A percentile compares a stretch with the other conserved stretches of the same genome.
Evolutionary conservation across 352 stramenopile species (phyloP).

Genomic region (Phytophthora crassamura): DNA sequence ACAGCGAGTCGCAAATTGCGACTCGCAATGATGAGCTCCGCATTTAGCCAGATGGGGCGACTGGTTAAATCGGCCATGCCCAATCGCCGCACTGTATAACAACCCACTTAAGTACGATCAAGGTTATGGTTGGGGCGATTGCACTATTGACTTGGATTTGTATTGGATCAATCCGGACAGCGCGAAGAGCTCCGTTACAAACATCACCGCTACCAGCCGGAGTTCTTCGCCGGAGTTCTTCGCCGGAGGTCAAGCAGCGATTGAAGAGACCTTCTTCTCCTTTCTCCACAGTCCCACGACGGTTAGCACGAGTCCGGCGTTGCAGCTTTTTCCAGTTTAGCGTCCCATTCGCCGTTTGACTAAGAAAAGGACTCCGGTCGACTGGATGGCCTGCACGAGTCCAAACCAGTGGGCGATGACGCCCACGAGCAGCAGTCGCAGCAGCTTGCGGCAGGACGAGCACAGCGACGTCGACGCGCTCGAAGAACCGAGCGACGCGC

Average conservation of each 20-base stretch:
- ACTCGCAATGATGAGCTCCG: too few species aligned
- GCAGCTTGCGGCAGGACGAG: slow-evolving; percentile 17
- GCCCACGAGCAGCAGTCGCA: slow-evolving; percentile 21
- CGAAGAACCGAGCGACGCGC: slow-evolving; percentile 6
- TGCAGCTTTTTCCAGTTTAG: background rate
- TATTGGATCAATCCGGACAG: background rate
- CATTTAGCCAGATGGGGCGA: too few species aligned
- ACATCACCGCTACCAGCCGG: slow-evolving; percentile 4
- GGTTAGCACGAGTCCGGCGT: background rate
- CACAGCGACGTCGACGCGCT: slow-evolving; percentile 5
- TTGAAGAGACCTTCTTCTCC: slow-evolving; percentile 21
- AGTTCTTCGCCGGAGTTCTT: too few species aligned
- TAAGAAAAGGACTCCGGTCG: slow-evolving; percentile 12
- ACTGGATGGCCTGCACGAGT: slow-evolving; percentile 29
- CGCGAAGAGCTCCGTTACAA: slow-evolving; percentile 18
- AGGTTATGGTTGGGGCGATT: too few species aligned
- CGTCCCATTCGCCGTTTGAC: slow-evolving; percentile 5
- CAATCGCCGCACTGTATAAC: too few species aligned
- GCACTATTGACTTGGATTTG: too few species aligned
- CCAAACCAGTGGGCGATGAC: slow-evolving; percentile 28
- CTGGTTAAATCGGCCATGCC: too few species aligned
- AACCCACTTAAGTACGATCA: too few species aligned
- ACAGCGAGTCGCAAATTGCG: too few species aligned
- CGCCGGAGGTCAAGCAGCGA: slow-evolving; percentile 1
- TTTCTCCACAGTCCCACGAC: background rate